A percentile compares a stretch with the other conserved stretches of the same genome.
These are phyloP conservation scores for Phytophthora capsici DNA, from an alignment of 352 stramenopile genomes.

Conservation along the genomic window DNA sequence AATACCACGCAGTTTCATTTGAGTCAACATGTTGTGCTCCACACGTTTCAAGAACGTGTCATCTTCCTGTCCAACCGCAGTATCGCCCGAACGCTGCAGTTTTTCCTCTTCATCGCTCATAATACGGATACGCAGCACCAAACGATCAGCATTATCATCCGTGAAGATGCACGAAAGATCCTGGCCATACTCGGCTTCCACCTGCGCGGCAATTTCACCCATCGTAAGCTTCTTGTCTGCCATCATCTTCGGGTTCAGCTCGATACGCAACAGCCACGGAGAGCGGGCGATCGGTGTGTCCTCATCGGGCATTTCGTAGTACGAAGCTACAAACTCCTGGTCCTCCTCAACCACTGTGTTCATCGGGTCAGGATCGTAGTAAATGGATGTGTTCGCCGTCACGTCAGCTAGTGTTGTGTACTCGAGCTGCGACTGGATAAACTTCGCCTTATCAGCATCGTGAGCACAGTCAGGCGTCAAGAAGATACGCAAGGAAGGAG, in stretches of 20 bases:
- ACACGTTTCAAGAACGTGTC: constrained; percentile 98
- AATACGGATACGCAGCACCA: constrained; percentile 97
- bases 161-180: constrained; percentile 97
- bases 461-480: constrained; percentile 90
- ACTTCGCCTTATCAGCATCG: constrained; percentile 88
- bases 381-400: constrained; percentile 97
- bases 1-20: constrained; percentile 97
- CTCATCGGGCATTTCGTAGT: constrained; percentile 98
- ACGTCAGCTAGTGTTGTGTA: constrained; percentile 98
- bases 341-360: constrained; percentile 98
- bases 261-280: constrained; percentile 98
- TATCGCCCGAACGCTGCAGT: constrained; percentile 79
- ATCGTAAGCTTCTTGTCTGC: constrained; percentile 98
- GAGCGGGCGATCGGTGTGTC: constrained; percentile 94
- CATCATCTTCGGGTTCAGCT: constrained; percentile 98
- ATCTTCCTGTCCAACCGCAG: constrained; percentile 91
- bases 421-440: constrained; percentile 95
- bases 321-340: constrained; percentile 97
- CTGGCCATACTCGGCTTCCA: constrained; percentile 95
- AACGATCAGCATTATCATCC: constrained; percentile 98
- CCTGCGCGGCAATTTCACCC: constrained; percentile 96
- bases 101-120: constrained; percentile 95
- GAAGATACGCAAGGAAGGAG: constrained; percentile 96
- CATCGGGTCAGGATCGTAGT: constrained; percentile 98
- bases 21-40: constrained; percentile 97